Conservation (phyloP, 2,329 filamentous ascomycete species). For the Fusarium papillatum region DNA sequence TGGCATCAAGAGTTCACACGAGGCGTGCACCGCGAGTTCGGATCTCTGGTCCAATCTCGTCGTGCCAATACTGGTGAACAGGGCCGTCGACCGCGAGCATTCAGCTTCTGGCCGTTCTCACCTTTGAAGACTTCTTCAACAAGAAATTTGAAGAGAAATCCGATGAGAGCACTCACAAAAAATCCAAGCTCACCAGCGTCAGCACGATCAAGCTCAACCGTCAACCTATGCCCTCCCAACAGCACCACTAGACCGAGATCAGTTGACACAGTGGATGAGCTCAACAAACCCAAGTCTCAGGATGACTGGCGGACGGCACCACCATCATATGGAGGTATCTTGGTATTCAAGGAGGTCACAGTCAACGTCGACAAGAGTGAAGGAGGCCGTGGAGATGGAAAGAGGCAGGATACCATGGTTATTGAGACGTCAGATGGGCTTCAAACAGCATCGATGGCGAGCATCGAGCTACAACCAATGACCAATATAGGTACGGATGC, state of each 20-base stretch:
- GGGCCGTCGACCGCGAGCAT: background rate
- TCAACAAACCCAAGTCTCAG: constrained; percentile 31
- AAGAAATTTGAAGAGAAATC: background rate
- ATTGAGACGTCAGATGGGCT: background rate
- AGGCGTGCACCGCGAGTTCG: constrained; percentile 71
- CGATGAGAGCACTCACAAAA: background rate
- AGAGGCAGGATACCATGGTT: background rate
- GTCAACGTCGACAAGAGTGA: constrained; percentile 55
- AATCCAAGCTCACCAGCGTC: background rate
- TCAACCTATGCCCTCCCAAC: background rate
- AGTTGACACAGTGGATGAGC: constrained; percentile 23
- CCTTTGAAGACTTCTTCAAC: background rate
- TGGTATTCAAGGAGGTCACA: constrained; percentile 71
- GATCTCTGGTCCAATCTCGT: constrained; percentile 55
- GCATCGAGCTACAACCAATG: constrained; percentile 23
- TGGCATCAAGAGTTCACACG: constrained; percentile 71
- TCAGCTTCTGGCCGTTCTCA: constrained; percentile 13
- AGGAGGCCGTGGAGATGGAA: constrained; percentile 3
- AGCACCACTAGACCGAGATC: constrained; percentile 9
- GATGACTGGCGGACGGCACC: constrained; percentile 35
- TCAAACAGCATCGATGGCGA: background rate
- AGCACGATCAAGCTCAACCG: background rate
- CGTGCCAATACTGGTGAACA: background rate
- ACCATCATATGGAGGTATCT: constrained; percentile 63
- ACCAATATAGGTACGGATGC: constrained; percentile 3